A percentile compares a stretch with the other conserved stretches of the same genome.
phyloP scores from a whole-genome alignment of 108 stramenopile species.

The Fistulifera solaris region DNA sequence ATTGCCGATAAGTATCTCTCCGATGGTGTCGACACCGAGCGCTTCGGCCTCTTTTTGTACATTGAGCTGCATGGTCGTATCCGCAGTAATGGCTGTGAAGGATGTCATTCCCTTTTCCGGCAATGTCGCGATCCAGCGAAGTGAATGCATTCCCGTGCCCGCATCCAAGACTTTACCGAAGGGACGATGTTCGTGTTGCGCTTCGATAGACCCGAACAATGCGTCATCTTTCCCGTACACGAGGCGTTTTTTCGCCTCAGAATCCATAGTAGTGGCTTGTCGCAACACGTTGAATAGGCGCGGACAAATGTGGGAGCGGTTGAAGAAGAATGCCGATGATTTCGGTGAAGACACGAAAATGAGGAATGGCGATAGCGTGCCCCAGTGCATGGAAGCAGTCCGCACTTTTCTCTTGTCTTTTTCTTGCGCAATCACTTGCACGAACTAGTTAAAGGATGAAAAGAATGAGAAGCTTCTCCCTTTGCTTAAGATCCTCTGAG shows the following conservation, averaged over 20 bases:
- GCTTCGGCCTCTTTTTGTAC: constrained; percentile 53
- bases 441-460: no score
- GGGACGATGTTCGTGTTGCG: constrained; percentile 40
- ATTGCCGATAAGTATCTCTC: constrained; percentile 82
- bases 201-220: constrained; percentile 75
- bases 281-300: no score
- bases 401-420: no score
- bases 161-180: constrained; percentile 86
- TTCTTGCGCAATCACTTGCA: no score
- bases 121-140: constrained; percentile 87
- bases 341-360: no score
- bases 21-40: constrained; percentile 37
- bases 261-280: no score
- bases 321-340: no score
- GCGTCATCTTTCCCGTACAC: constrained; percentile 59
- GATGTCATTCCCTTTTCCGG: constrained; percentile 39
- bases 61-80: constrained; percentile 60
- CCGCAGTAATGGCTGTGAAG: constrained; percentile 79
- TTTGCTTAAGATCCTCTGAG: no score
- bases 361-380: no score
- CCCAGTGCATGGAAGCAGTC: no score
- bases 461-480: no score
- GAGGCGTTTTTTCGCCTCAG: constrained; percentile 11
- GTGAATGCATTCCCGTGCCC: constrained; percentile 87
- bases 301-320: no score